Percentiles rank a stretch among this genome's conserved stretches.
Conservation (phyloP, 2,329 filamentous ascomycete genomes). For the Cephalotrichum gorgonifer region DNA sequence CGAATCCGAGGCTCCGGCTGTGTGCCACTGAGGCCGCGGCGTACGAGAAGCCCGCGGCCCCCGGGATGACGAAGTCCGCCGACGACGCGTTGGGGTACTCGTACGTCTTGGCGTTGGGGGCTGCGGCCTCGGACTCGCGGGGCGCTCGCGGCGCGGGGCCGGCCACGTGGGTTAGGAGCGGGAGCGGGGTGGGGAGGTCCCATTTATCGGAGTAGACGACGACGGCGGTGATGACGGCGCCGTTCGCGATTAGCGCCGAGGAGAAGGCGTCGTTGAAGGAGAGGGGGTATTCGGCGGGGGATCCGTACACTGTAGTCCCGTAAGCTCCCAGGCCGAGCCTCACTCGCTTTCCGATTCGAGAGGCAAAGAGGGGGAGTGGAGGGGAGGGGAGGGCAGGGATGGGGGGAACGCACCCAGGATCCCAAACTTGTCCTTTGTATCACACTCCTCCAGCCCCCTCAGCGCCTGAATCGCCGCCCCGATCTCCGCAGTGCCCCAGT, state of each 20-base stretch:
- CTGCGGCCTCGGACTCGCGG: neutral
- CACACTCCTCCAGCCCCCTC: constrained; percentile 16
- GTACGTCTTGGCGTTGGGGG: neutral
- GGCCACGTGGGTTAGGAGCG: neutral
- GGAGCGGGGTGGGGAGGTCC: constrained; percentile 4
- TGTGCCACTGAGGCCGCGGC: constrained; percentile 50
- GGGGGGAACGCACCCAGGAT: constrained; percentile 20
- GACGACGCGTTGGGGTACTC: neutral
- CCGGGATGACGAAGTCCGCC: constrained; percentile 1
- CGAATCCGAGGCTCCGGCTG: constrained; percentile 52
- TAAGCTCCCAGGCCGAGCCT: neutral
- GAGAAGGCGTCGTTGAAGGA: neutral
- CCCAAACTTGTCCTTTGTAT: constrained; percentile 26
- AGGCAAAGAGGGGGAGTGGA: no score
- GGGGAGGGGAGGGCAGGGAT: neutral
- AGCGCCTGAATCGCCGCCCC: constrained; percentile 12
- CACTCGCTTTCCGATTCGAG: neutral
- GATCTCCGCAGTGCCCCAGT: constrained; percentile 4
- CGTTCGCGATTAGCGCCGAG: neutral
- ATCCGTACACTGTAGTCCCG: constrained; percentile 3
- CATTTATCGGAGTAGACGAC: constrained; percentile 12
- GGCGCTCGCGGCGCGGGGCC: neutral
- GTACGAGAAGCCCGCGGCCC: constrained; percentile 33
- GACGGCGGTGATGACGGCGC: constrained; percentile 13
- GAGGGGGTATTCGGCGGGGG: constrained; percentile 1